These are phyloP conservation scores for Metarhizium anisopliae DNA, from an alignment of 2,329 filamentous ascomycete genomes.

Conservation along the genomic window DNA sequence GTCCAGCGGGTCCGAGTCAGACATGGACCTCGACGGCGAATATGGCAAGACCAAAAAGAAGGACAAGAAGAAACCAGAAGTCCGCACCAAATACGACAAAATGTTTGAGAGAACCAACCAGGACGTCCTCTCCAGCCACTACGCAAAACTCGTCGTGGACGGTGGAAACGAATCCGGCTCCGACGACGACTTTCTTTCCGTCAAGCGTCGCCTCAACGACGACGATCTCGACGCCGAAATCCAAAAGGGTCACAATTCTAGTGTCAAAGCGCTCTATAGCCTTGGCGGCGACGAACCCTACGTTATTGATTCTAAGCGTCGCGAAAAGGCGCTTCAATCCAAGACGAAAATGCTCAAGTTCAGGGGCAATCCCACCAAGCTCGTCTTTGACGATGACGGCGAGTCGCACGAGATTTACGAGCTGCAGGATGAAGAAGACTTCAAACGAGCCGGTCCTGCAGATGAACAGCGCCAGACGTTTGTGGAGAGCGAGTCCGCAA, in stretches of 20 bases:
- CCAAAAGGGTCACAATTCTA: slow-evolving; percentile 30
- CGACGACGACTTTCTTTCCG: slow-evolving; percentile 67
- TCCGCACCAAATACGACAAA: slow-evolving; percentile 90
- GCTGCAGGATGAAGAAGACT: slow-evolving; percentile 76
- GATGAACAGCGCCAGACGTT: slow-evolving; percentile 71
- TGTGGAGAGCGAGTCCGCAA: slow-evolving; percentile 63
- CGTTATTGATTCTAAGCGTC: slow-evolving; percentile 85
- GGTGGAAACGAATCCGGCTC: slow-evolving; percentile 37
- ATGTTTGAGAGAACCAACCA: slow-evolving; percentile 98
- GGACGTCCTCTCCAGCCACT: slow-evolving; percentile 89
- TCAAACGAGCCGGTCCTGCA: slow-evolving; percentile 64
- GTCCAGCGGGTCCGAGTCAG: slow-evolving; percentile 51
- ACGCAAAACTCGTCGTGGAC: slow-evolving; percentile 69
- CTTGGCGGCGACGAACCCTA: slow-evolving; percentile 65
- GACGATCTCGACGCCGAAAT: slow-evolving; percentile 50
- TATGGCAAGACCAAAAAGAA: slow-evolving; percentile 23
- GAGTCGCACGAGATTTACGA: slow-evolving; percentile 79
- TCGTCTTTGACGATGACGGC: slow-evolving; percentile 90
- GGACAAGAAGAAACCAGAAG: slow-evolving; percentile 57
- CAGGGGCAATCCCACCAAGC: slow-evolving; percentile 75
- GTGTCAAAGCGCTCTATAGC: slow-evolving; percentile 53
- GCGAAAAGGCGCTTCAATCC: slow-evolving; percentile 87
- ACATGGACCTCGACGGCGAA: slow-evolving; percentile 41
- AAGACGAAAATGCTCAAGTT: slow-evolving; percentile 92
- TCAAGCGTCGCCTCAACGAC: slow-evolving; percentile 78